Evolutionary conservation across 495 filamentous ascomycete genomes (phyloP).

Genomic region (Podospora conica): DNA sequence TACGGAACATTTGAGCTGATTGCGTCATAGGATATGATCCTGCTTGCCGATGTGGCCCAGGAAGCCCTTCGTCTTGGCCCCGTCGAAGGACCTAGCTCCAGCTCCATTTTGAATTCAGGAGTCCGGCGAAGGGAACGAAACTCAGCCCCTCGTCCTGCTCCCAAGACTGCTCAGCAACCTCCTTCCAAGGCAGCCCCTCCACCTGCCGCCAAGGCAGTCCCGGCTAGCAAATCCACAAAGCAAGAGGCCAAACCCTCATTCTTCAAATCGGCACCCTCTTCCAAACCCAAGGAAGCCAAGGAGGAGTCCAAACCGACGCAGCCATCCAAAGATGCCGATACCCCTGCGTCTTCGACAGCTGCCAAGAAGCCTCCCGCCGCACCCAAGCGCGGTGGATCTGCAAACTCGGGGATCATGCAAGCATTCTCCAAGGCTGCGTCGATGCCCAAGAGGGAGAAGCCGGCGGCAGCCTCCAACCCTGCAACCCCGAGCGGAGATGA

Average conservation of each 20-base stretch:
- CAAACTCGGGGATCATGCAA: conserved; percentile 58
- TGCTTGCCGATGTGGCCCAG: conserved; percentile 65
- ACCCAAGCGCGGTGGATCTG: conserved; percentile 51
- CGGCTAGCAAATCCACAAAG: conserved; percentile 4
- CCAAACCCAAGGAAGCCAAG: conserved; percentile 33
- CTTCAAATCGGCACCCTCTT: conserved; percentile 15
- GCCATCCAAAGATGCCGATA: conserved; percentile 21
- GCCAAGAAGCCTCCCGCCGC: conserved; percentile 38
- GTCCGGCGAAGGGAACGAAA: conserved; percentile 37
- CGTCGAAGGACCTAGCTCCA: conserved; percentile 15
- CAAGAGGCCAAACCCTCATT: conserved; percentile 17
- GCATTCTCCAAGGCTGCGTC: conserved; percentile 78
- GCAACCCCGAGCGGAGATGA: conserved; percentile 48
- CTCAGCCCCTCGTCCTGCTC: conserved; percentile 7
- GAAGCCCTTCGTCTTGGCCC: conserved; percentile 43
- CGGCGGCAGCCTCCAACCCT: conserved; percentile 31
- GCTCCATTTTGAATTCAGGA: conserved; percentile 30
- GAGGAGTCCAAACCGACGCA: conserved; percentile 29
- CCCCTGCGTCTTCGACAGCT: conserved; percentile 22
- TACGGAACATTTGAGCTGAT: not conserved
- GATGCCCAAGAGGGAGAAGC: conserved; percentile 49
- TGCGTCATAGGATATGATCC: conserved; percentile 53
- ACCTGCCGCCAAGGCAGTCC: conserved; percentile 14
- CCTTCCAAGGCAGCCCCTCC: conserved; percentile 8
- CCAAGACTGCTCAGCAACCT: conserved; percentile 12